A percentile compares a stretch with the other conserved stretches of the same genome.
Evolutionary conservation across 202 grass and related monocot species (phyloP).

Genomic region (Brachypodium distachyon): DNA sequence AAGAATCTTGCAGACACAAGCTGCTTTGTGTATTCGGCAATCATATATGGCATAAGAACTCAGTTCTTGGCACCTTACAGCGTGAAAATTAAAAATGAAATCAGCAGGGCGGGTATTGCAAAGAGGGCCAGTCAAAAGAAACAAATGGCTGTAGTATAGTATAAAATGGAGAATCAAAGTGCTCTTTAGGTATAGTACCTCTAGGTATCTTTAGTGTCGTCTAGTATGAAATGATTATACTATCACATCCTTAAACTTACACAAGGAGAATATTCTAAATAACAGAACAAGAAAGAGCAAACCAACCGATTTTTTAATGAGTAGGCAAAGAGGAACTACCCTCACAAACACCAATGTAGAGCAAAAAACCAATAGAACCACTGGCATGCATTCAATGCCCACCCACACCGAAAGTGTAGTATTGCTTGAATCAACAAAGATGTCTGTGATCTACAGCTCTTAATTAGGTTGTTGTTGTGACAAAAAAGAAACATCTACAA

Average conservation of each 20-base stretch:
- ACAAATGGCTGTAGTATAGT: background rate
- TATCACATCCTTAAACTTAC: constrained; percentile 16
- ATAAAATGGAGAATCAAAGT: constrained; percentile 2
- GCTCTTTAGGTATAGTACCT: constrained; percentile 23
- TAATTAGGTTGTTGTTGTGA: background rate
- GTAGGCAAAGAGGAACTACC: constrained; percentile 14
- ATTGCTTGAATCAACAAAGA: background rate
- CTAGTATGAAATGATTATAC: background rate
- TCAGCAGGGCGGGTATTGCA: background rate
- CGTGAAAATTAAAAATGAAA: constrained; percentile 14
- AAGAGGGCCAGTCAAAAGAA: background rate
- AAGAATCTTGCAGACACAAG: background rate
- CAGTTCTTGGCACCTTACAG: constrained; percentile 14
- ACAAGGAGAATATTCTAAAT: background rate
- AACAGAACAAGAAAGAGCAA: background rate
- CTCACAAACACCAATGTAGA: background rate
- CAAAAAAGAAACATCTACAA: background rate
- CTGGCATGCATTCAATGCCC: constrained; percentile 2
- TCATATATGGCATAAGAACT: background rate
- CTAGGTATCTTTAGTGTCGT: background rate
- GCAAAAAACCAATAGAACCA: background rate
- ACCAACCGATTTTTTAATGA: background rate
- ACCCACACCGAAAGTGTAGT: background rate
- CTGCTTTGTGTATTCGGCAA: background rate
- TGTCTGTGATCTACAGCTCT: background rate